These are phyloP conservation scores for Rosa persica DNA, from an alignment of 306 rosid species.

Conservation along the genomic window DNA sequence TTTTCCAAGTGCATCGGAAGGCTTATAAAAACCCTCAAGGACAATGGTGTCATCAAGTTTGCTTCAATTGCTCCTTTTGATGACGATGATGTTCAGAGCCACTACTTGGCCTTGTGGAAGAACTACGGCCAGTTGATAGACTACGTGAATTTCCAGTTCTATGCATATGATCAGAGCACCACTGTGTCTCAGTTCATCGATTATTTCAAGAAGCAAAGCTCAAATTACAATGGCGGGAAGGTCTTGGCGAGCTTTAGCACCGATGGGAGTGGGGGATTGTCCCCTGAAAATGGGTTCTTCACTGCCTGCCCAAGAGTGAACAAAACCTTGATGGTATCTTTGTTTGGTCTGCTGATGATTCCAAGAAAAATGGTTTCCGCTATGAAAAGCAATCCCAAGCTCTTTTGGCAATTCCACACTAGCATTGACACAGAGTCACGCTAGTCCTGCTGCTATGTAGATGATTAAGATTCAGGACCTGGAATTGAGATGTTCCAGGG, in stretches of 20 bases:
- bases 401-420: too few species aligned
- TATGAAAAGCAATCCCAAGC: slow-evolving; percentile 64
- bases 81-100: slow-evolving; percentile 56
- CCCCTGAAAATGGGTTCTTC: slow-evolving; percentile 57
- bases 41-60: slow-evolving; percentile 45
- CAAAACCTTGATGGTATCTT: slow-evolving; percentile 63
- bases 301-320: slow-evolving; percentile 50
- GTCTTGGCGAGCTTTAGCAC: slow-evolving; percentile 60
- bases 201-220: slow-evolving; percentile 53
- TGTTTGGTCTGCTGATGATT: slow-evolving; percentile 82
- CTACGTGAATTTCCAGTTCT: slow-evolving; percentile 80
- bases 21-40: slow-evolving; percentile 51
- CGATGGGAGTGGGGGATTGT: slow-evolving; percentile 61
- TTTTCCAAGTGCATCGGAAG: slow-evolving; percentile 65
- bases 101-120: slow-evolving; percentile 68
- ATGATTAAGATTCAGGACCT: too few species aligned
- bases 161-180: slow-evolving; percentile 68
- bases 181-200: slow-evolving; percentile 52
- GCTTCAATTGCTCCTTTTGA: slow-evolving; percentile 85
- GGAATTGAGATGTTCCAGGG: too few species aligned
- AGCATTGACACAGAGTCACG: too few species aligned
- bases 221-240: slow-evolving; percentile 63
- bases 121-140: slow-evolving; percentile 59
- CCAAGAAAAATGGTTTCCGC: slow-evolving; percentile 49
- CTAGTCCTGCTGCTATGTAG: background rate